These are phyloP conservation scores for Mucor sp. DNA, from an alignment of 371 early-diverging fungal genomes.

Conservation along the genomic window DNA sequence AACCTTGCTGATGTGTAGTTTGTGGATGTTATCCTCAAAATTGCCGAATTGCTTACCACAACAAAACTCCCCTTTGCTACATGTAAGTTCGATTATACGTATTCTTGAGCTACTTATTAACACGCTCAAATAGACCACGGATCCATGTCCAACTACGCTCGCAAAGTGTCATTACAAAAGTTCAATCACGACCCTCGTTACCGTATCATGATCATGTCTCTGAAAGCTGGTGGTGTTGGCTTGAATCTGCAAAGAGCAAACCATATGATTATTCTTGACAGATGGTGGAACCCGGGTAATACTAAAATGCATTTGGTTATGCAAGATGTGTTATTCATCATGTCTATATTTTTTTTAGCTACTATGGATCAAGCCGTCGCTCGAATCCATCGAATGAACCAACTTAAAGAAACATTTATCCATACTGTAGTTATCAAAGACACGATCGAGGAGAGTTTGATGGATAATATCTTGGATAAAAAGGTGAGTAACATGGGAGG, in stretches of 20 bases:
- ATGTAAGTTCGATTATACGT: conserved; percentile 25
- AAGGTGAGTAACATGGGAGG: conserved; percentile 25
- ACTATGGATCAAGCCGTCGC: conserved; percentile 52
- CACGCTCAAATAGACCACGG: conserved; percentile 31
- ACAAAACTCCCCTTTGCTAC: conserved; percentile 23
- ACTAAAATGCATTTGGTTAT: background rate
- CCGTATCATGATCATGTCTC: conserved; percentile 40
- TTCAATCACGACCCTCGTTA: conserved; percentile 36
- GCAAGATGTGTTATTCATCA: background rate
- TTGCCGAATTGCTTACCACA: conserved; percentile 21
- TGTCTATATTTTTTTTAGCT: conserved; percentile 16
- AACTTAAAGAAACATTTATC: conserved; percentile 40
- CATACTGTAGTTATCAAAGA: conserved; percentile 46
- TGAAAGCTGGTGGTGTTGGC: conserved; percentile 50
- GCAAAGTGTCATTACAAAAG: conserved; percentile 27
- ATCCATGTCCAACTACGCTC: conserved; percentile 21
- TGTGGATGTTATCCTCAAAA: conserved; percentile 33
- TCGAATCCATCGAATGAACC: conserved; percentile 52
- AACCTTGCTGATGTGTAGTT: conserved; percentile 17
- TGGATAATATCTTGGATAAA: conserved; percentile 42
- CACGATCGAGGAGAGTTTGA: conserved; percentile 42
- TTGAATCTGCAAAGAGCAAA: conserved; percentile 48
- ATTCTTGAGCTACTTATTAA: too few species aligned
- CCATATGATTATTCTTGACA: conserved; percentile 49
- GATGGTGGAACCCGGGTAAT: conserved; percentile 55